Evolutionary conservation across 2,329 filamentous ascomycete species (phyloP), one percentile per base, ranked within the genome.

Genomic region (Diaporthe capsici): DNA sequence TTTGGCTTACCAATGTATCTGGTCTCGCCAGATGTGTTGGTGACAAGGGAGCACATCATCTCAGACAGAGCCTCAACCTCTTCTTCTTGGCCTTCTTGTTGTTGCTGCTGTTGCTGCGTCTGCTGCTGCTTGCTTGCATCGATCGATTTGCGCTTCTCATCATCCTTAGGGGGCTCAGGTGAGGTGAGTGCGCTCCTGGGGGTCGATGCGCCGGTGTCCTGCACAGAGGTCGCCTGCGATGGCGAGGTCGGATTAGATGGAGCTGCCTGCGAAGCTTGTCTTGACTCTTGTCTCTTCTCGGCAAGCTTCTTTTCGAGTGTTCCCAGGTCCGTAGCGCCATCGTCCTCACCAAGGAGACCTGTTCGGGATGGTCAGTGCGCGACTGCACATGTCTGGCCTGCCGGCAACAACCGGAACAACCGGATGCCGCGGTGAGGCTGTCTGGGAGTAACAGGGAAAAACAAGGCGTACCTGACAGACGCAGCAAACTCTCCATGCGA

Each of bases 21-120:
- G 10, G 96, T 98, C 87, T 99, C 97, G 73, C 97, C 97, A 77
- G 92, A 94, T 80, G 96, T 95, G 82, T 98, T 98, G 1, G 96
- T 98, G 42, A 99, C 96, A 44, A 99, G 86, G 3, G 96, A 98
- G 84, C 96, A 98, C 97, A 99, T 98, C 94, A 98, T 97, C 85
- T 99, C 97, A 1, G 96, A 98, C 75, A 99, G 85, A 2, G 92
- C 93, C 83, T 97, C 96, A 1, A 98, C 94, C 80, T 98, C 94
- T 78, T 93, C 89, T 79, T 92, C 90, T 72, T 87, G 47, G 47
- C 89, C 61, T 84, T 83, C 4, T 20, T 67, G 44, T 22, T 67
- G 44, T 22, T 51, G 44, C 2, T 51, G 42, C 1, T 51, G 63
- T 1, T 68, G 63, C 20, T 37, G 44, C 4, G 5, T 13, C 8